A percentile compares a stretch with the other conserved stretches of the same genome.
Conservation (phyloP, 805 yeast species). For the Lachancea dasiensis region DNA sequence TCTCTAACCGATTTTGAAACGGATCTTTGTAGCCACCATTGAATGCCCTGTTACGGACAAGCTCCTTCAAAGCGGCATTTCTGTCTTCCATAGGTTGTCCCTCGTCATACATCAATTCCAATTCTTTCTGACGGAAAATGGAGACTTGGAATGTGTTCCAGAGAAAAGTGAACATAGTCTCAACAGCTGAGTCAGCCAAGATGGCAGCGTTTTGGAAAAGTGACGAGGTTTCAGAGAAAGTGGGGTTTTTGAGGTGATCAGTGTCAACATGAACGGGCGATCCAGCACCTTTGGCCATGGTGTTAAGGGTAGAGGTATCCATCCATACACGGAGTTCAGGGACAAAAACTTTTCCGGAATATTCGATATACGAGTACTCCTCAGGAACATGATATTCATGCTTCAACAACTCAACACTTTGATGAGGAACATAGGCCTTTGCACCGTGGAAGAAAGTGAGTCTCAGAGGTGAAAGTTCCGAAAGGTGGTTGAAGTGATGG, state of each 20-base stretch:
- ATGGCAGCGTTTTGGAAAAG: conserved; percentile 10
- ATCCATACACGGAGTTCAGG: conserved; percentile 58
- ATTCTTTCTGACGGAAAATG: conserved; percentile 26
- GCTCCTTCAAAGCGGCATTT: neutral
- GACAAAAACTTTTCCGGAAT: conserved; percentile 39
- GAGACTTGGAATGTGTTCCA: conserved; percentile 21
- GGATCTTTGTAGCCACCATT: conserved; percentile 9
- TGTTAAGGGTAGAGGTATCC: conserved; percentile 13
- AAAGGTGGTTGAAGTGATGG: conserved; percentile 45
- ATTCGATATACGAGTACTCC: conserved; percentile 29
- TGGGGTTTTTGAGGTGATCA: neutral
- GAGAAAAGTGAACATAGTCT: conserved; percentile 15
- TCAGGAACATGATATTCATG: conserved; percentile 45
- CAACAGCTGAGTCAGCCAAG: conserved; percentile 13
- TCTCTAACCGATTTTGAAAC: conserved; percentile 9
- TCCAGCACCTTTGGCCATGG: conserved; percentile 8
- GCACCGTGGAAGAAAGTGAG: conserved; percentile 53
- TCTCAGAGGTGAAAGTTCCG: conserved; percentile 48
- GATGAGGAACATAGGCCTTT: conserved; percentile 49
- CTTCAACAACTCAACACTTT: conserved; percentile 36
- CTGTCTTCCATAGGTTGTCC: conserved; percentile 13
- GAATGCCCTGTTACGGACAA: conserved; percentile 8
- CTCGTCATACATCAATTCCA: conserved; percentile 22
- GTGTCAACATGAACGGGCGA: conserved; percentile 1
- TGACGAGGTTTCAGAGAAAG: neutral